Conservation (phyloP, 2,329 filamentous ascomycete species). For the Hymenoscyphus occultus region DNA sequence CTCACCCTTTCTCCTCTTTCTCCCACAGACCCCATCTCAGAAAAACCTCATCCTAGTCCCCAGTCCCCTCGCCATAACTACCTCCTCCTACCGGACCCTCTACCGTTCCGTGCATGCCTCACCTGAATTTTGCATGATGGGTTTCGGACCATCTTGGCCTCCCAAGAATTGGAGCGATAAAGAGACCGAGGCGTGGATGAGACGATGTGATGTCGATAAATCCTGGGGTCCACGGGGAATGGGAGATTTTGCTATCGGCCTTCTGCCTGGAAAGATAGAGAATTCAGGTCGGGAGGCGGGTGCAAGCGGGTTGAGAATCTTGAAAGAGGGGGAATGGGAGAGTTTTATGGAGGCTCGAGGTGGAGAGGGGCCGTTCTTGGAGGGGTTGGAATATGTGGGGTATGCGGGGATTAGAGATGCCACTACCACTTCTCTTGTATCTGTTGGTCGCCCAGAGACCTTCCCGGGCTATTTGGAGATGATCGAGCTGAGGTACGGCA, state of each 20-base stretch:
- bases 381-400: slow-evolving; percentile 1
- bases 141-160: slow-evolving; percentile 1
- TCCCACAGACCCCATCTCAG: background rate
- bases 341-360: background rate
- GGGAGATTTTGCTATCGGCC: slow-evolving; percentile 9
- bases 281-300: background rate
- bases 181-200: slow-evolving; percentile 37
- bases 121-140: slow-evolving; percentile 6
- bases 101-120: slow-evolving; percentile 1
- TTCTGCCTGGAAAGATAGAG: background rate
- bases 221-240: slow-evolving; percentile 3
- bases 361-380: background rate
- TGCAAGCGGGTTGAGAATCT: background rate
- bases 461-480: slow-evolving; percentile 23
- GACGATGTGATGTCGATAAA: slow-evolving; percentile 24
- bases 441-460: slow-evolving; percentile 25
- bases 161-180: slow-evolving; percentile 20
- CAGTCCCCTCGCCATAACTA: background rate
- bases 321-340: background rate
- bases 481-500: slow-evolving; percentile 32
- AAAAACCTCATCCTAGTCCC: slow-evolving; percentile 3
- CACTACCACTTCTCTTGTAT: slow-evolving; percentile 29
- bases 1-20: slow-evolving; percentile 23
- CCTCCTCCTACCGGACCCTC: background rate
- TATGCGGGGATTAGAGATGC: slow-evolving; percentile 23